Conservation (phyloP, 257 asterid species). For the Anisodus acutangulus region DNA sequence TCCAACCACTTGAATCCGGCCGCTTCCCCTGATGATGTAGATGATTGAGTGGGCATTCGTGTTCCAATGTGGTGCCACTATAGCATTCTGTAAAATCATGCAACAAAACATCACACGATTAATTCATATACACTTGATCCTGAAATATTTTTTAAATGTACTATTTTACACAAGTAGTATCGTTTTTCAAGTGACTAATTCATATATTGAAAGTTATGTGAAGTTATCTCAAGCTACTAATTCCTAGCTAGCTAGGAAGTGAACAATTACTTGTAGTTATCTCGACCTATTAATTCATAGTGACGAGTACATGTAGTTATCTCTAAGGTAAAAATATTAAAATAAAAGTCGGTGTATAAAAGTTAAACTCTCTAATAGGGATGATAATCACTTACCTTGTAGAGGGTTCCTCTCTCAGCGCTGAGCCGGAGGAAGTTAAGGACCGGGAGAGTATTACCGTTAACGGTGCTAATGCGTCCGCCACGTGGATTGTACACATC, state of each 20-base stretch:
- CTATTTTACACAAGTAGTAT: background rate
- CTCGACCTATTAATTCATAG: too few species aligned
- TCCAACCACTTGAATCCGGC: conserved; percentile 58
- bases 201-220: background rate
- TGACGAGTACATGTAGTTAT: too few species aligned
- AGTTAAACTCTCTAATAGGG: background rate
- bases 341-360: background rate
- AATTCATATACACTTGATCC: background rate
- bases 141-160: too few species aligned
- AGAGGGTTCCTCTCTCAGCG: conserved; percentile 58
- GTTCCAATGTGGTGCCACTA: conserved; percentile 60
- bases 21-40: conserved; percentile 54
- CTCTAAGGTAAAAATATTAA: background rate
- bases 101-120: background rate
- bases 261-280: too few species aligned
- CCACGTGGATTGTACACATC: conserved; percentile 62
- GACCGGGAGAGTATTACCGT: conserved; percentile 61
- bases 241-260: background rate
- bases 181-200: background rate
- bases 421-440: conserved; percentile 52
- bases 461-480: conserved; percentile 55
- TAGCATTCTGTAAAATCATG: conserved; percentile 44
- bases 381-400: conserved; percentile 37
- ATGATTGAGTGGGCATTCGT: conserved; percentile 54
- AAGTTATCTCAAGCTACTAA: background rate